Evolutionary conservation across 306 rosid species (phyloP), one percentile per base, ranked within the genome.

Genomic region (Prunus armeniaca): DNA sequence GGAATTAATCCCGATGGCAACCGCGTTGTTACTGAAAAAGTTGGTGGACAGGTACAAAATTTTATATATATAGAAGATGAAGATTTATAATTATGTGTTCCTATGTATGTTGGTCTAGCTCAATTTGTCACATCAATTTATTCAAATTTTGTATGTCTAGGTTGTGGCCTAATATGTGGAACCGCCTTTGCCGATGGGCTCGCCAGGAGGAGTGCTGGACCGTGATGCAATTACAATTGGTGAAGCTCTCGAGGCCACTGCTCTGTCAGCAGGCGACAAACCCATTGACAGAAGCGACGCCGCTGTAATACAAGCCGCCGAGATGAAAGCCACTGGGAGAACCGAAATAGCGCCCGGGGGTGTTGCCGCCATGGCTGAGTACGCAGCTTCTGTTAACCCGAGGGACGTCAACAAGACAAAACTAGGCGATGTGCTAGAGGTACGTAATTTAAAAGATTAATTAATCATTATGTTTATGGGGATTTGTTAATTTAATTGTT

Each of bases 201-300:
- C 78, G 30, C 83, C 84, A 1, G 85, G 80, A 57, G 12, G 46
- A 11, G 90, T 47, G 4, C 84, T 84, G 0, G 84, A 78, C 5
- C 30, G 25, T 0, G 83, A 89, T 43, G 83, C 91, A 7, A 78
- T 88, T 18, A 88, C 93, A 3, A 83, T 91, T 1, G 89, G 95
- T 0, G 93, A 93, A 78, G 91, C 93, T 0, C 87, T 93, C 0
- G 96, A 91, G 54, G 91, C 91, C 0, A 65, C 88, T 0, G 86
- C 86, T 2, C 18, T 82, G 0, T 46, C 85, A 0, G 83, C 82
- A 0, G 80, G 87, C 0, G 85, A 86, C 71, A 90, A 90, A 52
- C 71, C 86, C 6, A 68, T 90, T 41, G 84, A 90, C 0, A 78
- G 79, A 18, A 84, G 90, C 2, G 91, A 92, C 18, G 89, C 91